phyloP scores from a whole-genome alignment of 306 rosid species.

The Acacia acuminata region DNA sequence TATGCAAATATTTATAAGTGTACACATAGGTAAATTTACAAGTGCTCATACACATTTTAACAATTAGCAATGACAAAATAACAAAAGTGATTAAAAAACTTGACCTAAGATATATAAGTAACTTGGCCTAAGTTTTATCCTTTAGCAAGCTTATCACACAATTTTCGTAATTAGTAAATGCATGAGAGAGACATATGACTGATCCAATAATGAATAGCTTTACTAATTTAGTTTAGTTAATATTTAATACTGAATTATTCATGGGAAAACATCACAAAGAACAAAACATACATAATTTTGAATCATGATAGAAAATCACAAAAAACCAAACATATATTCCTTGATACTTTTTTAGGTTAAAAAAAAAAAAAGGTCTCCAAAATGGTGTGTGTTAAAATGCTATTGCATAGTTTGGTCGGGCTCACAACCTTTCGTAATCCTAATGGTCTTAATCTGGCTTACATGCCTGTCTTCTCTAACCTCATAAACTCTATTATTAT shows the following conservation, averaged over 20 bases:
- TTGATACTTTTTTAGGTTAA: not conserved
- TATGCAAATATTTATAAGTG: no score
- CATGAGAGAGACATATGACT: not conserved
- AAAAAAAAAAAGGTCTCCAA: not conserved
- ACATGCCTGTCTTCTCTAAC: conserved; percentile 8
- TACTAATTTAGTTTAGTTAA: not conserved
- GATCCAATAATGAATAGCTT: not conserved
- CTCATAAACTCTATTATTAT: not conserved
- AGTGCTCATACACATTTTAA: no score
- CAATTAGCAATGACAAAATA: no score
- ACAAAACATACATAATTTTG: not conserved
- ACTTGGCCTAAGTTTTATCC: no score
- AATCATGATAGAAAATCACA: not conserved
- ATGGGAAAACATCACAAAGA: not conserved
- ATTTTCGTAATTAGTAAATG: not conserved
- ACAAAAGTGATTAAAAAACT: no score
- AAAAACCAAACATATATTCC: not conserved
- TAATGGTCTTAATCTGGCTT: conserved; percentile 23
- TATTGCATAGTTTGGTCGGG: conserved; percentile 26
- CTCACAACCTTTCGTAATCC: conserved; percentile 25
- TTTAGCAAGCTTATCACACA: not conserved
- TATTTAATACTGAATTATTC: not conserved
- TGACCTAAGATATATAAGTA: no score
- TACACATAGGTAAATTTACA: no score
- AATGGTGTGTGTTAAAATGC: not conserved